phyloP scores from a whole-genome alignment of 805 yeast species.

The Candida germanica region DNA sequence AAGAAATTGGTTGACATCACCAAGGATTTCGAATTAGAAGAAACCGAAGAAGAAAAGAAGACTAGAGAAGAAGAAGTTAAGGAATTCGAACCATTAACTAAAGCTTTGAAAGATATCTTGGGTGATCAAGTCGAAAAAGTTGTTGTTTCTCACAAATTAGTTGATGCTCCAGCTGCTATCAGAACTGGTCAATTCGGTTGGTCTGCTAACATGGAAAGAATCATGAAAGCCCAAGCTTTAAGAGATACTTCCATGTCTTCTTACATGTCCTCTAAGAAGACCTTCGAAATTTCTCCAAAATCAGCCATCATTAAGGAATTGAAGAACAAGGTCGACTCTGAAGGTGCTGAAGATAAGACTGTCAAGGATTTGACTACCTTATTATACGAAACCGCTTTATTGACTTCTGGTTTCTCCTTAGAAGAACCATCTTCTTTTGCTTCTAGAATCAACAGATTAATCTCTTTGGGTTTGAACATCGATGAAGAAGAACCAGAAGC shows the following conservation, averaged over 20 bases:
- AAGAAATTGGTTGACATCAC: slow-evolving; percentile 98
- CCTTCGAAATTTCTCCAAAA: slow-evolving; percentile 96
- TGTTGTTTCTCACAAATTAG: slow-evolving; percentile 94
- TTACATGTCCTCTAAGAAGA: slow-evolving; percentile 99
- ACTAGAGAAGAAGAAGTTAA: slow-evolving; percentile 89
- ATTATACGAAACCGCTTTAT: slow-evolving; percentile 95
- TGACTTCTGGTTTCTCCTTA: slow-evolving; percentile 97
- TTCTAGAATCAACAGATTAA: slow-evolving; percentile 95
- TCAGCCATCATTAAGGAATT: slow-evolving; percentile 94
- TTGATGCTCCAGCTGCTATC: slow-evolving; percentile 99
- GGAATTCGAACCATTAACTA: slow-evolving; percentile 90
- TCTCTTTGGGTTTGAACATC: slow-evolving; percentile 95
- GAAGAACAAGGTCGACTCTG: slow-evolving; percentile 92
- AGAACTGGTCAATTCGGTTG: slow-evolving; percentile 99
- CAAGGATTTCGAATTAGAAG: slow-evolving; percentile 98
- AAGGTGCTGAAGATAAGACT: slow-evolving; percentile 97
- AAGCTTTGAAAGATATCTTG: slow-evolving; percentile 92
- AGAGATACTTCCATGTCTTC: slow-evolving; percentile 98
- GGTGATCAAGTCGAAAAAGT: slow-evolving; percentile 99
- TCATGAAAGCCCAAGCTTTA: slow-evolving; percentile 99
- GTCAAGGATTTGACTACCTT: slow-evolving; percentile 96
- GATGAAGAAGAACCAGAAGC: slow-evolving; percentile 77
- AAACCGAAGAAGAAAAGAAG: slow-evolving; percentile 96
- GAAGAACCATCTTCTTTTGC: slow-evolving; percentile 99
- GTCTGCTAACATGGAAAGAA: slow-evolving; percentile 99